Evolutionary conservation across 352 stramenopile genomes (phyloP).

Genomic region (Pythium graminicola): DNA sequence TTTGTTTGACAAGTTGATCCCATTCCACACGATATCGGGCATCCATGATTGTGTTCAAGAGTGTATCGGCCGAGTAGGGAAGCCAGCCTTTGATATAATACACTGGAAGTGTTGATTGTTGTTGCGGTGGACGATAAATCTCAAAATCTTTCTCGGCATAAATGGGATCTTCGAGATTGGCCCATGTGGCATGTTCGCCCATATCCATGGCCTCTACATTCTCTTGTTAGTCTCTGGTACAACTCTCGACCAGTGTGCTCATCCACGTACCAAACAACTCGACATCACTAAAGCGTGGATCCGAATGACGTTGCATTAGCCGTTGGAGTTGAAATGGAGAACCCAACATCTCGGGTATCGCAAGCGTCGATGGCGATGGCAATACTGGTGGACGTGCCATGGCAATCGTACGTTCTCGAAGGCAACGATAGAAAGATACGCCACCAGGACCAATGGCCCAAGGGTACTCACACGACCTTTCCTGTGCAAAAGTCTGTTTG

Average conservation of each 20-base stretch:
- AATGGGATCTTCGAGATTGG: slow-evolving; percentile 52
- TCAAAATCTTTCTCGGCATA: slow-evolving; percentile 71
- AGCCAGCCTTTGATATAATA: slow-evolving; percentile 74
- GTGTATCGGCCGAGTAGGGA: slow-evolving; percentile 54
- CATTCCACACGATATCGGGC: slow-evolving; percentile 47
- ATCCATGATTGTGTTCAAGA: slow-evolving; percentile 63
- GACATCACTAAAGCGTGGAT: slow-evolving; percentile 50
- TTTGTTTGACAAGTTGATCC: slow-evolving; percentile 44
- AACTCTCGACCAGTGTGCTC: too few relatives aligned
- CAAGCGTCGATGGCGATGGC: slow-evolving; percentile 9
- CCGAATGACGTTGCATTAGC: slow-evolving; percentile 53
- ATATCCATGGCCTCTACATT: slow-evolving; percentile 55
- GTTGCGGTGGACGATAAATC: slow-evolving; percentile 48
- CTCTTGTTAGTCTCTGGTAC: neutral
- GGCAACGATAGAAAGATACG: too few relatives aligned
- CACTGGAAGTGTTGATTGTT: slow-evolving; percentile 48
- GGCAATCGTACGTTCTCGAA: neutral
- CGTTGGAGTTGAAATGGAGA: slow-evolving; percentile 23
- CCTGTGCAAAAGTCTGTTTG: too few relatives aligned
- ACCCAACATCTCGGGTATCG: slow-evolving; percentile 12
- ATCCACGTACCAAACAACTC: slow-evolving; percentile 12
- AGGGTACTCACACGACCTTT: too few relatives aligned
- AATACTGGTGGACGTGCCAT: neutral
- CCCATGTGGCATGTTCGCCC: slow-evolving; percentile 57
- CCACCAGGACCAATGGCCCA: too few relatives aligned